A percentile compares a stretch with the other conserved stretches of the same genome.
These are phyloP conservation scores for Aspergillus pseudotamarii DNA, from an alignment of 2,329 filamentous ascomycete species.

Conservation along the genomic window DNA sequence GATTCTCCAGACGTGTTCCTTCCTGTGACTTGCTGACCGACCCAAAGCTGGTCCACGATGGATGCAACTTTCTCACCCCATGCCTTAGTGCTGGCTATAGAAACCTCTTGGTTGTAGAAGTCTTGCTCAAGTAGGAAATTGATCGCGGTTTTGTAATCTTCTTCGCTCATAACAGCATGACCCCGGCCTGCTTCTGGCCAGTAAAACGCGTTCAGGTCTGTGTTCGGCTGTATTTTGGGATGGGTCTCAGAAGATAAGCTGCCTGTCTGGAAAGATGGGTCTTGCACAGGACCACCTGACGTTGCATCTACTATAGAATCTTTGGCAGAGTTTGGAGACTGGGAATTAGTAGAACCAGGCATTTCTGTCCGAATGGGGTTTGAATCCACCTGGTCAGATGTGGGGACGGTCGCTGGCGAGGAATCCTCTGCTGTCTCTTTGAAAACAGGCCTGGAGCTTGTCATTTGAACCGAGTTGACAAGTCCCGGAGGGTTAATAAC, in stretches of 20 bases:
- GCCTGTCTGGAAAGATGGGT: neutral
- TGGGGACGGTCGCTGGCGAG: neutral
- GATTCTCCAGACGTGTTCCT: slow-evolving; percentile 23
- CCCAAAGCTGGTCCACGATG: slow-evolving; percentile 38
- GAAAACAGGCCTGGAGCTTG: slow-evolving; percentile 25
- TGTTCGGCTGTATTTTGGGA: slow-evolving; percentile 10
- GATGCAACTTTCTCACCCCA: slow-evolving; percentile 47
- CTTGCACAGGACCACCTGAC: neutral
- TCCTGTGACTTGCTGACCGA: slow-evolving; percentile 41
- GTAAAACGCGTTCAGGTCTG: slow-evolving; percentile 31
- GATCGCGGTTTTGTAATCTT: slow-evolving; percentile 44
- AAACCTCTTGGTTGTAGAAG: slow-evolving; percentile 42
- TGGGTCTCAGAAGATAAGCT: neutral
- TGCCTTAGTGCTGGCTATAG: slow-evolving; percentile 42
- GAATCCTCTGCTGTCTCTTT: slow-evolving; percentile 3
- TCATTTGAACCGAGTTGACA: slow-evolving; percentile 39
- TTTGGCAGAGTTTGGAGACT: neutral
- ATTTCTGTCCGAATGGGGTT: neutral
- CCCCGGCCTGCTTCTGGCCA: slow-evolving; percentile 39
- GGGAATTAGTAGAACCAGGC: neutral
- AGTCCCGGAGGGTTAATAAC: slow-evolving; percentile 69
- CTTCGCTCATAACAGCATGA: slow-evolving; percentile 40
- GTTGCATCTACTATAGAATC: neutral
- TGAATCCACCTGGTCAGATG: neutral
- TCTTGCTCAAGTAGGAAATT: slow-evolving; percentile 46